Evolutionary conservation across 306 rosid species (phyloP), one percentile per base, ranked within the genome.

Genomic region (Castanopsis chinensis): DNA sequence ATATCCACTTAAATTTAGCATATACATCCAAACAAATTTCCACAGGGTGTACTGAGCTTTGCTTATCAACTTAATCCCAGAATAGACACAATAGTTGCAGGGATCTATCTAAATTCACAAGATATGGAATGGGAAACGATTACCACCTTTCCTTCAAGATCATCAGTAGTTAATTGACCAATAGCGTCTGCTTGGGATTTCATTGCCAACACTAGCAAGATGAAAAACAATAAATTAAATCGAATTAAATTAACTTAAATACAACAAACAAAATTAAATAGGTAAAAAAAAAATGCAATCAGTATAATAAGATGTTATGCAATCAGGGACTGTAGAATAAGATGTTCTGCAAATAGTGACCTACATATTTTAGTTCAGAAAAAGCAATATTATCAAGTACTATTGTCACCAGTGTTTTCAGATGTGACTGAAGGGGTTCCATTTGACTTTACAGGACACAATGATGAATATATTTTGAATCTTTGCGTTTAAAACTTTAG

Each of bases 121-220:
- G 18, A n/a, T n/a, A 68, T 67, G 45, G 21, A 35, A 68, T 68
- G 10, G 72, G 23, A 64, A 71, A 52, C 7, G 53, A 56, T 69
- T 79, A 73, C 77, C 86, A 91, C 99, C 97, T 91, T 94, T 83
- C 93, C 97, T 81, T 91, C 99, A 55, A 94, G 90, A 89, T 94
- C 99, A 74, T 94, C 97, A 72, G 69, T 80, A 37, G 99, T 92
- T 88, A 94, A 79, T 81, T 92, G 99, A 63, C 97, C 97, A 74
- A 94, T 88, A 87, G 99, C 99, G 86, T 94, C 97, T 52, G 97
- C 97, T 83, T 92, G 92, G 67, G 99, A 94, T 85, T 94, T 97
- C 99, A 94, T 94, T 33, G 97, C 85, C 90, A 94, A 6, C 80
- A 92, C 99, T 94, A 79, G 54, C 64, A 84, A 72, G 57, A 86